Evolutionary conservation across 1,139 yeast species (phyloP).

Genomic region (Geotrichum fermentans): DNA sequence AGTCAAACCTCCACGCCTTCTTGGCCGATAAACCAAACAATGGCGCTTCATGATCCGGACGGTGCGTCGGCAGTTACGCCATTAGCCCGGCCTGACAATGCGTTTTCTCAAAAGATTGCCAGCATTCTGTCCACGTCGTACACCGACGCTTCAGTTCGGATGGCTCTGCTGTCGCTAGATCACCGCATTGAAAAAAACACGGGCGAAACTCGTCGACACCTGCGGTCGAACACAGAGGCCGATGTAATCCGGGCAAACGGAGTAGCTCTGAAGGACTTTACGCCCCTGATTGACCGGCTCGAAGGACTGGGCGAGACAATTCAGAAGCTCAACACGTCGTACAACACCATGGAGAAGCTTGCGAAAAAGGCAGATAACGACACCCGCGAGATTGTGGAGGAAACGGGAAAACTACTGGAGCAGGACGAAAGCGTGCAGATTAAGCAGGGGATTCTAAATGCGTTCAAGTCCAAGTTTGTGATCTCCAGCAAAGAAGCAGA

Average conservation of each 20-base stretch:
- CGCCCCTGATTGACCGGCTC: conserved; percentile 45
- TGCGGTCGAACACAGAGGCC: conserved; percentile 66
- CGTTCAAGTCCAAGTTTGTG: conserved; percentile 62
- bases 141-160: conserved; percentile 36
- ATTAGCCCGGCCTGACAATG: conserved; percentile 26
- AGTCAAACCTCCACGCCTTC: not conserved
- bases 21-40: not conserved
- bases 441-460: conserved; percentile 52
- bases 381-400: conserved; percentile 34
- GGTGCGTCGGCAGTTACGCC: conserved; percentile 14
- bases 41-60: not conserved
- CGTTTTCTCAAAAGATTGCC: conserved; percentile 33
- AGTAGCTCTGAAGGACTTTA: conserved; percentile 54
- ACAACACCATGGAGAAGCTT: conserved; percentile 31
- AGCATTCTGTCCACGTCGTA: conserved; percentile 37
- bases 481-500: conserved; percentile 61
- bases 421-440: conserved; percentile 45
- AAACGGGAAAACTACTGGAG: conserved; percentile 43
- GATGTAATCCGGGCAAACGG: conserved; percentile 63
- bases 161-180: conserved; percentile 36
- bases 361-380: conserved; percentile 30
- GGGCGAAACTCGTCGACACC: conserved; percentile 45
- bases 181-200: conserved; percentile 33
- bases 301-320: conserved; percentile 44
- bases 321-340: conserved; percentile 34